Evolutionary conservation across 1,284 basidiomycete genomes (phyloP).

Genomic region (Moesziomyces antarcticus): DNA sequence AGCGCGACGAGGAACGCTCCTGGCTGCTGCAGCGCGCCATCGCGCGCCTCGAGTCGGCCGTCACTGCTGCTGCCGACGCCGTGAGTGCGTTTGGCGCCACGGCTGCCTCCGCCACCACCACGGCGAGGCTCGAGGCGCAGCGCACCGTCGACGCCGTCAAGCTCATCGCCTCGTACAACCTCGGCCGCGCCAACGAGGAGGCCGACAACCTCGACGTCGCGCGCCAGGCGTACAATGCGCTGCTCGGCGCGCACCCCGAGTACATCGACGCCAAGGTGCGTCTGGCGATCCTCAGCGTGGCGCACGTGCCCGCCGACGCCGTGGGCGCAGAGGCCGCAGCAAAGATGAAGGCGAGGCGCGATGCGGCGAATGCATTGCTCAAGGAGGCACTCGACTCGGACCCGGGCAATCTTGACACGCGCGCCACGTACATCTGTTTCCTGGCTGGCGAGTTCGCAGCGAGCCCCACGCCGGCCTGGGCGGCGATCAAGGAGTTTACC

Average conservation of each 20-base stretch:
- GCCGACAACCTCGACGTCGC: constrained; percentile 52
- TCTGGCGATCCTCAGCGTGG: constrained; percentile 59
- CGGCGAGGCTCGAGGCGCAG: constrained; percentile 34
- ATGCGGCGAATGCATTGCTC: constrained; percentile 53
- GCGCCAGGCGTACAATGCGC: constrained; percentile 56
- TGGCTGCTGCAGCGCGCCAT: constrained; percentile 52
- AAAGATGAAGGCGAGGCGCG: constrained; percentile 41
- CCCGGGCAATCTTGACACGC: constrained; percentile 61
- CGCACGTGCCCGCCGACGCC: constrained; percentile 21
- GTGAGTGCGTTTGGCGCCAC: constrained; percentile 27
- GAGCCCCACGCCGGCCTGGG: constrained; percentile 59
- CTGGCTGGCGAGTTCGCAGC: constrained; percentile 63
- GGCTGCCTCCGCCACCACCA: constrained; percentile 30
- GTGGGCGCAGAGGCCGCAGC: constrained; percentile 22
- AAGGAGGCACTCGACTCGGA: constrained; percentile 63
- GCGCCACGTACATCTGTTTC: constrained; percentile 64
- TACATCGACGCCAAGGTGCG: constrained; percentile 66
- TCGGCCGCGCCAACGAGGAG: constrained; percentile 61
- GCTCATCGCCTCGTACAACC: constrained; percentile 62
- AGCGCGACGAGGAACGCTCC: constrained; percentile 28
- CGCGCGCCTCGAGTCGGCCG: constrained; percentile 44
- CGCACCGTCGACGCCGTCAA: constrained; percentile 50
- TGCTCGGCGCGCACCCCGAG: constrained; percentile 63
- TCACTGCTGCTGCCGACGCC: constrained; percentile 31
- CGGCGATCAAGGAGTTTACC: constrained; percentile 62